A percentile compares a stretch with the other conserved stretches of the same genome.
Conservation (phyloP, 805 yeast genomes). For the Myxozyma melibiosi region DNA sequence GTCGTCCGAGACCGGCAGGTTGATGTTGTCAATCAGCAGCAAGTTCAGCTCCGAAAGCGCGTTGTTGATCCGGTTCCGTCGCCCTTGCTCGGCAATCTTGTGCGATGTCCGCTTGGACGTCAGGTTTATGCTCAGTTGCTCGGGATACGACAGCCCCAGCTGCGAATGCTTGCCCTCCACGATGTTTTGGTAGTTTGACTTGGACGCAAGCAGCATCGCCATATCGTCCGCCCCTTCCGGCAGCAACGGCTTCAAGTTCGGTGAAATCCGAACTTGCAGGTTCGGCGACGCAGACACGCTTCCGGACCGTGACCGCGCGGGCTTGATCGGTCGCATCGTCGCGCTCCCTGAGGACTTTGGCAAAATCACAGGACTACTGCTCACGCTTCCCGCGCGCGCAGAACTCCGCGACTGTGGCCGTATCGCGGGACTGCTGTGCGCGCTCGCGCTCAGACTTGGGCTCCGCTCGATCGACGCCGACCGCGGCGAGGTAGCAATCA, state of each 20-base stretch:
- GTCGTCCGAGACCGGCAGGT: constrained; percentile 24
- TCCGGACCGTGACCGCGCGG: constrained; percentile 36
- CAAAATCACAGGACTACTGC: constrained; percentile 6
- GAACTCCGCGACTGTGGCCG: constrained; percentile 14
- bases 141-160: constrained; percentile 48
- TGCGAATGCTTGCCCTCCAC: constrained; percentile 48
- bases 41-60: constrained; percentile 77
- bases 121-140: constrained; percentile 44
- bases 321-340: constrained; percentile 34
- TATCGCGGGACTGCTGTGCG: constrained; percentile 22
- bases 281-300: constrained; percentile 32
- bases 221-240: constrained; percentile 30
- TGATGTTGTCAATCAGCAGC: constrained; percentile 55
- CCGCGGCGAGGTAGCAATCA: constrained; percentile 21
- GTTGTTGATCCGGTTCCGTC: constrained; percentile 86
- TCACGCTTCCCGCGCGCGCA: constrained; percentile 21
- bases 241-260: constrained; percentile 26
- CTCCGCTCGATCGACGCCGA: constrained; percentile 5
- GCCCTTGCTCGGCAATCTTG: constrained; percentile 93
- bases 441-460: constrained; percentile 6
- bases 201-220: constrained; percentile 42
- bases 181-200: constrained; percentile 49
- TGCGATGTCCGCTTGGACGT: constrained; percentile 68
- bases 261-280: constrained; percentile 30
- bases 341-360: not conserved